Percentiles rank a stretch among this genome's conserved stretches.
These are phyloP conservation scores for Apocynum venetum DNA, from an alignment of 257 asterid genomes.

Conservation along the genomic window DNA sequence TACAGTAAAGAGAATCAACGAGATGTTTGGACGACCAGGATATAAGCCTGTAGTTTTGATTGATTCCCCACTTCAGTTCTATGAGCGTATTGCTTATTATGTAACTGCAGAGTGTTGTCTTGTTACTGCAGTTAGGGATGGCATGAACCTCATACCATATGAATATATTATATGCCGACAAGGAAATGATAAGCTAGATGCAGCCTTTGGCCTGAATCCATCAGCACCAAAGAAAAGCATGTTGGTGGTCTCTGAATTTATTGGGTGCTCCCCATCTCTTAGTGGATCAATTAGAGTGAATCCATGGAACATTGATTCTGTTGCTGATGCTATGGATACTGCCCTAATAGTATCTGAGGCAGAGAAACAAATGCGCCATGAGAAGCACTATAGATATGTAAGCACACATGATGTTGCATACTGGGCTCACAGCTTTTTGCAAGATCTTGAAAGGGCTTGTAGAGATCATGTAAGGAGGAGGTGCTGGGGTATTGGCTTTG, in stretches of 20 bases:
- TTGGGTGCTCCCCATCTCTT: slow-evolving; percentile 81
- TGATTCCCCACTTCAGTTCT: slow-evolving; percentile 61
- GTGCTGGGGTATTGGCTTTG: slow-evolving; percentile 91
- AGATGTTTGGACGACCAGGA: slow-evolving; percentile 50
- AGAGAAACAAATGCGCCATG: slow-evolving; percentile 82
- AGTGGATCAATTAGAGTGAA: slow-evolving; percentile 86
- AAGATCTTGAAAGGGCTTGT: slow-evolving; percentile 83
- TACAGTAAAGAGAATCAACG: slow-evolving; percentile 59
- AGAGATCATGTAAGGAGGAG: slow-evolving; percentile 72
- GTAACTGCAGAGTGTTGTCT: slow-evolving; percentile 78
- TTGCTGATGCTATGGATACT: slow-evolving; percentile 78
- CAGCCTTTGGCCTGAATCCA: slow-evolving; percentile 46
- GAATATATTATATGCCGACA: slow-evolving; percentile 75
- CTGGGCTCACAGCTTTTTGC: slow-evolving; percentile 84
- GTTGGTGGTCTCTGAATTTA: slow-evolving; percentile 75
- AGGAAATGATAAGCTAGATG: slow-evolving; percentile 59
- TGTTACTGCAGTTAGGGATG: slow-evolving; percentile 84
- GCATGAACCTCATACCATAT: slow-evolving; percentile 85
- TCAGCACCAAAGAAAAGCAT: slow-evolving; percentile 61
- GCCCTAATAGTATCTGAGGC: slow-evolving; percentile 60
- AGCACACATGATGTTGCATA: slow-evolving; percentile 82
- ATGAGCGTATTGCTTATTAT: slow-evolving; percentile 68
- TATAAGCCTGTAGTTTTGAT: slow-evolving; percentile 70
- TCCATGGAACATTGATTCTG: slow-evolving; percentile 81
- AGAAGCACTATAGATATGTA: slow-evolving; percentile 76